Conservation (phyloP, 2,329 filamentous ascomycete genomes). For the Akanthomyces muscarius region DNA sequence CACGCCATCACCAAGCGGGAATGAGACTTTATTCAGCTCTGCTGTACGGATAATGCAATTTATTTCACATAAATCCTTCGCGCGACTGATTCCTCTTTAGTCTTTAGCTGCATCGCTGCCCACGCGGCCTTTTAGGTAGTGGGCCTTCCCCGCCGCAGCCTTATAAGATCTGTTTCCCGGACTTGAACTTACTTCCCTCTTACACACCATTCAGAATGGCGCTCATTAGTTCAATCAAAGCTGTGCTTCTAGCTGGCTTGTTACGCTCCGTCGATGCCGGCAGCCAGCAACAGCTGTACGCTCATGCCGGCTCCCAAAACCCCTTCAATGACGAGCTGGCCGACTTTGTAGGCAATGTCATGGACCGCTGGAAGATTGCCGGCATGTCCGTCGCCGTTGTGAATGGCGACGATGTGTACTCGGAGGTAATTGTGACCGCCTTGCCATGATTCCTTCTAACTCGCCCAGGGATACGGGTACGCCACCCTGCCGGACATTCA, state of each 20-base stretch:
- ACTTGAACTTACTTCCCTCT: not conserved
- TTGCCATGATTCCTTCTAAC: too few relatives aligned
- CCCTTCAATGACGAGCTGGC: slow-evolving; percentile 4
- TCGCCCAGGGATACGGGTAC: slow-evolving; percentile 15
- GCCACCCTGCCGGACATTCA: slow-evolving; percentile 12
- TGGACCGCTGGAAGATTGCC: slow-evolving; percentile 10
- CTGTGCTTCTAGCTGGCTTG: not conserved
- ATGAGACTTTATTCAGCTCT: too few relatives aligned
- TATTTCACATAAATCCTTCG: too few relatives aligned
- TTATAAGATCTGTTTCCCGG: not conserved
- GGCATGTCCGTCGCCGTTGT: slow-evolving; percentile 11
- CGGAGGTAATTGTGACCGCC: not conserved
- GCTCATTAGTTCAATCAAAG: not conserved
- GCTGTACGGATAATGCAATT: too few relatives aligned
- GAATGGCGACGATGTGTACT: slow-evolving; percentile 7
- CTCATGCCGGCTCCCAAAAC: not conserved
- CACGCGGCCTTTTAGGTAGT: not conserved
- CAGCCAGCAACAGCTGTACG: not conserved
- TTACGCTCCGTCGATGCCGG: not conserved
- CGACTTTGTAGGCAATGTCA: not conserved
- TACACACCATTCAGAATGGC: not conserved
- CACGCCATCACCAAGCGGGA: too few relatives aligned
- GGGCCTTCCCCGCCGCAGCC: not conserved
- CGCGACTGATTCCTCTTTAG: too few relatives aligned
- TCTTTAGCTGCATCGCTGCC: too few relatives aligned